A percentile compares a stretch with the other conserved stretches of the same genome.
Evolutionary conservation across 192 early-diverging fungal genomes (phyloP).

Genomic region (Endogone sp.): DNA sequence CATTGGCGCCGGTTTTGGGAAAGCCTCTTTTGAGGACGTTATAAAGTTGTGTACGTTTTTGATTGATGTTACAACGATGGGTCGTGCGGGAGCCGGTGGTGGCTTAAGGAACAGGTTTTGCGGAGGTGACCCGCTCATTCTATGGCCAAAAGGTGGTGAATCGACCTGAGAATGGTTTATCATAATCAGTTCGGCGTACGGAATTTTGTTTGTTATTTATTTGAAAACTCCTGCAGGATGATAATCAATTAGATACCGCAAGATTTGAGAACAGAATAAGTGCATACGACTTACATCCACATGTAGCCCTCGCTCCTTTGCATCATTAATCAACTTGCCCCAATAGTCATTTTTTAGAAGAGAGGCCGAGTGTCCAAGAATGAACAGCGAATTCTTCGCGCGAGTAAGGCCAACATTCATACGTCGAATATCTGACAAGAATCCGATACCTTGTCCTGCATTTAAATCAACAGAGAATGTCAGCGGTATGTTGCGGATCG

Average conservation of each 20-base stretch:
- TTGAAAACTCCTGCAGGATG: neutral
- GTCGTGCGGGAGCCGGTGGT: neutral
- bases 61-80: neutral
- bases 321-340: constrained; percentile 69
- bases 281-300: constrained; percentile 32
- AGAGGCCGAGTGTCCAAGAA: constrained; percentile 68
- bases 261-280: too few species aligned
- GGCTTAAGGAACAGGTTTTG: neutral
- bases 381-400: constrained; percentile 77
- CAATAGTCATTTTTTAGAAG: constrained; percentile 64
- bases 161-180: neutral
- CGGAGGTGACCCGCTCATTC: neutral
- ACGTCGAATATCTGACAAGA: constrained; percentile 76
- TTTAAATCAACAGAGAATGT: neutral
- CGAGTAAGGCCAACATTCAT: constrained; percentile 93
- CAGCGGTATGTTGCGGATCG: neutral
- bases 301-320: constrained; percentile 38
- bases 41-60: neutral
- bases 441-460: constrained; percentile 61
- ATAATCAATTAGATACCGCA: neutral
- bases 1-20: neutral
- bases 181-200: too few species aligned
- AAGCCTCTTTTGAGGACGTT: neutral
- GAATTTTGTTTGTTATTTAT: neutral
- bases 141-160: neutral